Evolutionary conservation across 306 rosid species (phyloP), one percentile per base, ranked within the genome.

Genomic region (Astragalus membranaceus): DNA sequence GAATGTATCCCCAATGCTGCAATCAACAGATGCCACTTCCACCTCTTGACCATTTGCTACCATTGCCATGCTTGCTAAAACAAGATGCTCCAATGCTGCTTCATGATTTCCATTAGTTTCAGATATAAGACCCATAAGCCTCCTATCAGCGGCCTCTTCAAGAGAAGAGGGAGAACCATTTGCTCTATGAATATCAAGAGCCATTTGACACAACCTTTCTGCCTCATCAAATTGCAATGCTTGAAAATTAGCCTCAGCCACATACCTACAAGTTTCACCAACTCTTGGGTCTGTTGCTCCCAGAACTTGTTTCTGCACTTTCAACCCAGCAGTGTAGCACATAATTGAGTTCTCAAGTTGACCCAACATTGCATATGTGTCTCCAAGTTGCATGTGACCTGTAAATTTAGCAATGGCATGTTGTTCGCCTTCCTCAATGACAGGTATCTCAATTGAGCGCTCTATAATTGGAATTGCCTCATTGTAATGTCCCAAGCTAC

Each of bases 51-150:
- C 99, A 69, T 89, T 88, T 36, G 83, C 87, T 61, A 84, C 96
- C 97, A 95, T 89, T 56, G 96, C 83, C 82, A 89, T 83, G 84
- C 97, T 87, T 53, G 99, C 96, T 72, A 95, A 80, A 67, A 89
- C 96, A 69, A 91, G 88, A 70, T 95, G 95, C 81, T 95, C 97
- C 0, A 95, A 80, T 1, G 99, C 97, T 64, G 87, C 92, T 78
- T 91, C 99, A 35, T 95, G 92, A 55, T 91, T 86, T 36, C 96
- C 97, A 76, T 87, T 87, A 64, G 88, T 86, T 76, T 95, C 97
- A 72, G 92, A 89, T 83, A 95, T 87, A 63, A 95, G 96, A 6
- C 97, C 99, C 97, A 95, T 89, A 30, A 95, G 81, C 80, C 99
- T 91, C 78, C 97, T 81, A 67, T 95, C 97, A 9, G 95, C 93